Percentiles rank a stretch among this genome's conserved stretches.
Evolutionary conservation across 164 flowering plant species (phyloP).

Genomic region (Annona cherimola): DNA sequence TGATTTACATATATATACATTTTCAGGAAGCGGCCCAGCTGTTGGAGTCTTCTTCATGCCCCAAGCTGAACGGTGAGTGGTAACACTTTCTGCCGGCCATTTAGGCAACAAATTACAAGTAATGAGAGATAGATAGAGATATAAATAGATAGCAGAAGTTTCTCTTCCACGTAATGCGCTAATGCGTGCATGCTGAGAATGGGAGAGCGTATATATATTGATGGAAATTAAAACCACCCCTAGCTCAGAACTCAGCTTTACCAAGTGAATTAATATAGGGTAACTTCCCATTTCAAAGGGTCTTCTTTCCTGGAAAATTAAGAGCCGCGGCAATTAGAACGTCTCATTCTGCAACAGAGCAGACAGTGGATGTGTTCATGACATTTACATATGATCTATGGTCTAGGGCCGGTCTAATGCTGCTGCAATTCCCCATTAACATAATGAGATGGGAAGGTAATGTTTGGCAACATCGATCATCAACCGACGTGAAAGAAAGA

Average conservation of each 20-base stretch:
- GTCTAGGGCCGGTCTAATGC: too few species aligned
- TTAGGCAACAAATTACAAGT: background rate
- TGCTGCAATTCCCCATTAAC: too few species aligned
- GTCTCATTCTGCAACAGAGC: too few species aligned
- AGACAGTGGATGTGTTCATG: too few species aligned
- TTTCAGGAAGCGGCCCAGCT: conserved; percentile 52
- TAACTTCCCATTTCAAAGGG: too few species aligned
- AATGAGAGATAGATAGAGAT: background rate
- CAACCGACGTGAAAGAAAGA: too few species aligned
- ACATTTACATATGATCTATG: too few species aligned
- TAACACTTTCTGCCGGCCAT: background rate
- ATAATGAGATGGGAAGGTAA: too few species aligned
- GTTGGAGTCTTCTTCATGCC: conserved; percentile 36
- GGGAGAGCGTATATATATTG: background rate
- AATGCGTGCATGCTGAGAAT: background rate
- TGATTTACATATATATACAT: conserved; percentile 2
- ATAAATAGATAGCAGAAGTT: background rate
- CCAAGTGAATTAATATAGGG: background rate
- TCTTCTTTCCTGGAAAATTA: too few species aligned
- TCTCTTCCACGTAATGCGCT: too few species aligned
- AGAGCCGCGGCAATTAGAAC: too few species aligned
- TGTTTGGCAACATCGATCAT: too few species aligned
- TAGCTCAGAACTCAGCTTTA: background rate
- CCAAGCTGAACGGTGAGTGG: conserved; percentile 29
- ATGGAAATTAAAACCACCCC: background rate